phyloP scores from a whole-genome alignment of 73 alveolate genomes.

The Blepharisma stoltei region DNA sequence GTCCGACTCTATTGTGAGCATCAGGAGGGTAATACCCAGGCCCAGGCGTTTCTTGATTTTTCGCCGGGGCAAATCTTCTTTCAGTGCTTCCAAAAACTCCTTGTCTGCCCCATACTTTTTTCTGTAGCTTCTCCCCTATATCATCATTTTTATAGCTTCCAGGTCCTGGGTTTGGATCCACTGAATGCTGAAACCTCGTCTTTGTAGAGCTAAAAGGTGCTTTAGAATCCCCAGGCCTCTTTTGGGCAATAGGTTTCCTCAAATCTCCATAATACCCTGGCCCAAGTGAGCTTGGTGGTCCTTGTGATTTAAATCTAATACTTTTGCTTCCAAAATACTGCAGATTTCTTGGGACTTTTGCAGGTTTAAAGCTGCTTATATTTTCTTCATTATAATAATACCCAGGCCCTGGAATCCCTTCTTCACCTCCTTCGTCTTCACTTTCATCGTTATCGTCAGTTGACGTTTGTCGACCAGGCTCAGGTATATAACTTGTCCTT shows the following conservation, averaged over 20 bases:
- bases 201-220: slow-evolving; percentile 42
- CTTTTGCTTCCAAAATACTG: slow-evolving; percentile 71
- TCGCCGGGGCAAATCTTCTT: slow-evolving; percentile 43
- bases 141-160: slow-evolving; percentile 45
- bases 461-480: slow-evolving; percentile 8
- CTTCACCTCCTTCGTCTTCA: slow-evolving; percentile 49
- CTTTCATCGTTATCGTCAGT: slow-evolving; percentile 41
- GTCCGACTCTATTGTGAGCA: not conserved
- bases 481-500: slow-evolving; percentile 26
- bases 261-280: slow-evolving; percentile 43
- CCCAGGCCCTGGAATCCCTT: slow-evolving; percentile 74
- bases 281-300: slow-evolving; percentile 33
- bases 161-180: slow-evolving; percentile 60
- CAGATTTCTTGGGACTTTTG: slow-evolving; percentile 56
- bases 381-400: slow-evolving; percentile 37
- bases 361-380: slow-evolving; percentile 39
- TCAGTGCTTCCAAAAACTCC: slow-evolving; percentile 82
- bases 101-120: slow-evolving; percentile 66
- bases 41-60: slow-evolving; percentile 28
- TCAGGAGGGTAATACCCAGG: slow-evolving; percentile 37
- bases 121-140: slow-evolving; percentile 39
- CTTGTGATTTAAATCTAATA: slow-evolving; percentile 47
- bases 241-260: not conserved
- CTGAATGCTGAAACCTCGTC: slow-evolving; percentile 25
- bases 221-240: slow-evolving; percentile 25